These are phyloP conservation scores for Aspergillus campestris DNA, from an alignment of 495 filamentous ascomycete genomes.

Conservation along the genomic window DNA sequence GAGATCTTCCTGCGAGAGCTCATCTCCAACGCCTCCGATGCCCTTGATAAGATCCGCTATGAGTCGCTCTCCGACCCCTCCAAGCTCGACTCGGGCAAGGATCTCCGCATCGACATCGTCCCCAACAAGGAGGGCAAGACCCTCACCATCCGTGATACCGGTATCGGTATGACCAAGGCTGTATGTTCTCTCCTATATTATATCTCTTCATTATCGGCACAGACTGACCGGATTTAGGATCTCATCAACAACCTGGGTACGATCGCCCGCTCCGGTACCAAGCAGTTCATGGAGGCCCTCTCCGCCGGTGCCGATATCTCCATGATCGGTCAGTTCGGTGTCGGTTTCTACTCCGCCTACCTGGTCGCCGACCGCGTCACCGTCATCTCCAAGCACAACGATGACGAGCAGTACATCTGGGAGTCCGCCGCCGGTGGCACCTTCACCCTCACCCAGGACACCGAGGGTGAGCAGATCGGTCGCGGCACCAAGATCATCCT, in stretches of 20 bases:
- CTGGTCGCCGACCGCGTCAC: slow-evolving; percentile 95
- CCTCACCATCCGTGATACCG: slow-evolving; percentile 89
- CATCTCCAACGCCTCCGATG: slow-evolving; percentile 96
- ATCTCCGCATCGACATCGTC: slow-evolving; percentile 96
- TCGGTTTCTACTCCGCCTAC: slow-evolving; percentile 99
- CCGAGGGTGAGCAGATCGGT: slow-evolving; percentile 79
- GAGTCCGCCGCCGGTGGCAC: slow-evolving; percentile 96
- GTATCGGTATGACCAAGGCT: slow-evolving; percentile 99
- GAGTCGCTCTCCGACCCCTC: slow-evolving; percentile 92
- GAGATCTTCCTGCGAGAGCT: slow-evolving; percentile 98
- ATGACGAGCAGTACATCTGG: slow-evolving; percentile 99
- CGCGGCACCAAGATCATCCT: slow-evolving; percentile 98
- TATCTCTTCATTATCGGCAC: background rate
- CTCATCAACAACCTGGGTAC: slow-evolving; percentile 99
- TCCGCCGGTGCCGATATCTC: slow-evolving; percentile 98
- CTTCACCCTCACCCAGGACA: slow-evolving; percentile 88
- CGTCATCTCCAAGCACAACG: slow-evolving; percentile 95
- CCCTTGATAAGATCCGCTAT: slow-evolving; percentile 99
- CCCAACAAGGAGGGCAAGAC: slow-evolving; percentile 96
- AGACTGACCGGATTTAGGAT: too few species aligned
- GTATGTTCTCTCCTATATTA: slow-evolving; percentile 46
- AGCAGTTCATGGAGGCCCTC: slow-evolving; percentile 99
- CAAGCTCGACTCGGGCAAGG: slow-evolving; percentile 94
- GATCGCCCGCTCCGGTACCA: slow-evolving; percentile 96
- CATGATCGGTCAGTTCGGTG: slow-evolving; percentile 99